Conservation (phyloP, 2,329 filamentous ascomycete genomes). For the Grosmannia serpens region DNA sequence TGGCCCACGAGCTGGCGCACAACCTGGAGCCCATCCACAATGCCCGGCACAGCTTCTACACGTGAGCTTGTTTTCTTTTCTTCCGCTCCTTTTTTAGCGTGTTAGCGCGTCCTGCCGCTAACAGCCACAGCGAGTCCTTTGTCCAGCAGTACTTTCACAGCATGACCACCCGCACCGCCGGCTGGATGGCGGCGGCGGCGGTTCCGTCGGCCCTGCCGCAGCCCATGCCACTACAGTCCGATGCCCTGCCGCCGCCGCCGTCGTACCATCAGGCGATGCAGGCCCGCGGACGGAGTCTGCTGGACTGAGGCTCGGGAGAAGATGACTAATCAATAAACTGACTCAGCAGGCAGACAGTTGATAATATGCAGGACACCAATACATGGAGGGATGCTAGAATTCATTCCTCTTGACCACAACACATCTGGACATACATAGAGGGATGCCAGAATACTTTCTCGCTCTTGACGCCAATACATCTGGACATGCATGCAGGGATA, state of each 20-base stretch:
- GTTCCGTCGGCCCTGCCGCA: neutral
- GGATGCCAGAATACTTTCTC: too few species aligned
- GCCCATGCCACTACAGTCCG: neutral
- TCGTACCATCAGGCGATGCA: conserved; percentile 10
- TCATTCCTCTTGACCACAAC: too few species aligned
- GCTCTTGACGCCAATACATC: too few species aligned
- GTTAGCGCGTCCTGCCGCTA: neutral
- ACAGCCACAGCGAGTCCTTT: conserved; percentile 51
- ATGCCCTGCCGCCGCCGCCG: conserved; percentile 1
- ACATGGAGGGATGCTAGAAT: too few species aligned
- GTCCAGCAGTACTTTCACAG: conserved; percentile 65
- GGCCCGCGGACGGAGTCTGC: neutral
- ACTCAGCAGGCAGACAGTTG: neutral
- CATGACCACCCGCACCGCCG: conserved; percentile 46
- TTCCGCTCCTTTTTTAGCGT: neutral
- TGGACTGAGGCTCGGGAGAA: neutral
- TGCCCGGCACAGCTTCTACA: conserved; percentile 73
- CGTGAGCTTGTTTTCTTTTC: conserved; percentile 29
- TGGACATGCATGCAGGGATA: too few species aligned
- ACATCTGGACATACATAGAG: too few species aligned
- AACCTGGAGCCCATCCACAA: conserved; percentile 75
- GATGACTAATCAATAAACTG: neutral
- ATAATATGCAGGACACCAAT: too few species aligned
- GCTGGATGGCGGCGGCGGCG: conserved; percentile 11
- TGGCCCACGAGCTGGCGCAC: conserved; percentile 92